Conservation (phyloP, 495 filamentous ascomycete genomes). For the Podospora conica region DNA sequence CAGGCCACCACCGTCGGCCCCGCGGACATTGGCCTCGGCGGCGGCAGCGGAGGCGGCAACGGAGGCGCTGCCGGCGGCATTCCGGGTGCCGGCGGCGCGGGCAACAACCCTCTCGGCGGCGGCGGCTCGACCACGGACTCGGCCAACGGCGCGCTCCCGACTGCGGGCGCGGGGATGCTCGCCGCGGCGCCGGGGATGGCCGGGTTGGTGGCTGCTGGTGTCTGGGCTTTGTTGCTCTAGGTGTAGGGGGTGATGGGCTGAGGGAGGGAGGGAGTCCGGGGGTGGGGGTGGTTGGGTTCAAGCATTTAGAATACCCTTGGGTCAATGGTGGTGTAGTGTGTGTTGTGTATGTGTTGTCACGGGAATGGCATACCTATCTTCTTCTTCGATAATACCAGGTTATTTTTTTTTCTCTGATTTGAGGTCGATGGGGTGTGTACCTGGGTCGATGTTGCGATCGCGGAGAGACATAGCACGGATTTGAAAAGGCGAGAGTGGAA, state of each 20-base stretch:
- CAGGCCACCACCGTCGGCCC: slow-evolving; percentile 35
- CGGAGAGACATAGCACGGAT: too few species aligned
- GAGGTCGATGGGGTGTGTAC: too few species aligned
- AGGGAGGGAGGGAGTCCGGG: neutral
- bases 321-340: neutral
- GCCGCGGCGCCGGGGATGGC: slow-evolving; percentile 12
- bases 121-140: slow-evolving; percentile 8
- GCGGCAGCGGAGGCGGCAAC: slow-evolving; percentile 17
- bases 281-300: neutral
- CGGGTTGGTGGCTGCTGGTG: slow-evolving; percentile 24
- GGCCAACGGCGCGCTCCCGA: neutral
- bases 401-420: neutral
- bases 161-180: slow-evolving; percentile 19
- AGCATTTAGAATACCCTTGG: neutral
- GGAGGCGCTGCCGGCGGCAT: slow-evolving; percentile 22
- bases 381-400: neutral
- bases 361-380: neutral
- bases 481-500: too few species aligned
- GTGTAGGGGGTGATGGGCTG: neutral
- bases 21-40: slow-evolving; percentile 24
- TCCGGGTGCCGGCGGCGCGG: slow-evolving; percentile 23
- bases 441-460: too few species aligned
- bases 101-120: slow-evolving; percentile 11
- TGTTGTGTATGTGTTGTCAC: neutral
- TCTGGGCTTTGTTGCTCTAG: slow-evolving; percentile 35